A percentile compares a stretch with the other conserved stretches of the same genome.
These are phyloP conservation scores for Xylona heveae DNA, from an alignment of 495 filamentous ascomycete species.

Conservation along the genomic window DNA sequence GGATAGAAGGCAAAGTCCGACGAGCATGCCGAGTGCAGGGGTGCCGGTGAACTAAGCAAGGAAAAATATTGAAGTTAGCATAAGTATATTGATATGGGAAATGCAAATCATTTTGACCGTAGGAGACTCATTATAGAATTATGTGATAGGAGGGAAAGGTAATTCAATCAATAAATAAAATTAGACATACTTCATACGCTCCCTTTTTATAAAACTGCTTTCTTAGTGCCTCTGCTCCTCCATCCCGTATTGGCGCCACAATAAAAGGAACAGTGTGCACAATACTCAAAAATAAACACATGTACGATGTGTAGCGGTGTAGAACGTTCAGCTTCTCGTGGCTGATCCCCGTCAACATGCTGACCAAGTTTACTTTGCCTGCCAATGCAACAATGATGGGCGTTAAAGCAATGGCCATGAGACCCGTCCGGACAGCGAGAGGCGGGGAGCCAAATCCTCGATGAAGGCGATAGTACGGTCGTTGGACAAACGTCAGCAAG, in stretches of 20 bases:
- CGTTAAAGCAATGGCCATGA: slow-evolving; percentile 27
- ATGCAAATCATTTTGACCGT: too few species aligned
- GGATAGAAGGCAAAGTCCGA: slow-evolving; percentile 13
- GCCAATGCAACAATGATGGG: slow-evolving; percentile 26
- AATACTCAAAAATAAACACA: slow-evolving; percentile 29
- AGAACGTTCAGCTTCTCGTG: slow-evolving; percentile 33
- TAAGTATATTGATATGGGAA: too few species aligned
- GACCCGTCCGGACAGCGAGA: slow-evolving; percentile 27
- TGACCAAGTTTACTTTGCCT: slow-evolving; percentile 22
- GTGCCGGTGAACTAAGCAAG: slow-evolving; percentile 14
- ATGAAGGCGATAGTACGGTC: slow-evolving; percentile 16
- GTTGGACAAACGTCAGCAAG: slow-evolving; percentile 11
- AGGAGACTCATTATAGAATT: too few species aligned
- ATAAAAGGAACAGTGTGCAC: slow-evolving; percentile 39
- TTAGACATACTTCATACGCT: background rate
- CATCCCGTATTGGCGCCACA: slow-evolving; percentile 11
- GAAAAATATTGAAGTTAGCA: background rate
- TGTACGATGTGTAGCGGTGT: slow-evolving; percentile 30
- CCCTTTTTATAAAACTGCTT: slow-evolving; percentile 13
- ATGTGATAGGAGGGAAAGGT: too few species aligned
- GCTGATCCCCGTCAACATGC: slow-evolving; percentile 27
- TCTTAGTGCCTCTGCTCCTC: slow-evolving; percentile 5
- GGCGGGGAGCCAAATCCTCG: slow-evolving; percentile 23
- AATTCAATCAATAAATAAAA: too few species aligned
- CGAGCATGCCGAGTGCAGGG: slow-evolving; percentile 15